Evolutionary conservation across 2,329 filamentous ascomycete species (phyloP).

Genomic region (Verticillium tricorpus): DNA sequence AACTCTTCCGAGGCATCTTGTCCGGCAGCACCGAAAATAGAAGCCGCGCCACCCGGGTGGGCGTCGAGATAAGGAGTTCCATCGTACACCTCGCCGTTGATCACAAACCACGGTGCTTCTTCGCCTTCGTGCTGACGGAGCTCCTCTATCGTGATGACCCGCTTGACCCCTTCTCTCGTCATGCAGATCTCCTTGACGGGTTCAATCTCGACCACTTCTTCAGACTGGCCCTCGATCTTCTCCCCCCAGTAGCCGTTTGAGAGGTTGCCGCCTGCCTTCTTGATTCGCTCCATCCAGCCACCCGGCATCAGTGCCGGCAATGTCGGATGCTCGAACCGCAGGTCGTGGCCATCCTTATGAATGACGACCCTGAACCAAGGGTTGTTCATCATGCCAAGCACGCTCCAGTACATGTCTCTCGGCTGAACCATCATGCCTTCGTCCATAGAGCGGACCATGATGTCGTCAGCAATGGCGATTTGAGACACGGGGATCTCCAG

Average conservation of each 20-base stretch:
- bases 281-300: conserved; percentile 92
- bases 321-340: conserved; percentile 86
- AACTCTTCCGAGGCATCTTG: conserved; percentile 85
- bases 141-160: conserved; percentile 65
- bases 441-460: conserved; percentile 85
- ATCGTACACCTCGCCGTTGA: conserved; percentile 86
- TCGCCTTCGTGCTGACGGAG: conserved; percentile 63
- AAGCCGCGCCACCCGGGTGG: conserved; percentile 82
- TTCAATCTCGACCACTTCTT: conserved; percentile 38
- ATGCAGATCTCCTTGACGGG: conserved; percentile 66
- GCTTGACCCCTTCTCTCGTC: conserved; percentile 63
- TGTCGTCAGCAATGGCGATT: conserved; percentile 60
- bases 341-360: conserved; percentile 54
- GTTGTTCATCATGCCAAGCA: conserved; percentile 97
- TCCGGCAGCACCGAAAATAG: conserved; percentile 78
- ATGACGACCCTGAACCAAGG: conserved; percentile 86
- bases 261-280: conserved; percentile 75
- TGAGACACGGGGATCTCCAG: conserved; percentile 61
- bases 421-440: conserved; percentile 84
- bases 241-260: conserved; percentile 84
- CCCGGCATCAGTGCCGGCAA: conserved; percentile 71
- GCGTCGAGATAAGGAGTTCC: conserved; percentile 74
- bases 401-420: conserved; percentile 93
- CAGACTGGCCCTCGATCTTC: conserved; percentile 48
- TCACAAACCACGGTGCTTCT: conserved; percentile 76